Percentiles rank a stretch among this genome's conserved stretches.
Conservation (phyloP, 192 early-diverging fungal genomes). For the Allomyces arbusculus region DNA sequence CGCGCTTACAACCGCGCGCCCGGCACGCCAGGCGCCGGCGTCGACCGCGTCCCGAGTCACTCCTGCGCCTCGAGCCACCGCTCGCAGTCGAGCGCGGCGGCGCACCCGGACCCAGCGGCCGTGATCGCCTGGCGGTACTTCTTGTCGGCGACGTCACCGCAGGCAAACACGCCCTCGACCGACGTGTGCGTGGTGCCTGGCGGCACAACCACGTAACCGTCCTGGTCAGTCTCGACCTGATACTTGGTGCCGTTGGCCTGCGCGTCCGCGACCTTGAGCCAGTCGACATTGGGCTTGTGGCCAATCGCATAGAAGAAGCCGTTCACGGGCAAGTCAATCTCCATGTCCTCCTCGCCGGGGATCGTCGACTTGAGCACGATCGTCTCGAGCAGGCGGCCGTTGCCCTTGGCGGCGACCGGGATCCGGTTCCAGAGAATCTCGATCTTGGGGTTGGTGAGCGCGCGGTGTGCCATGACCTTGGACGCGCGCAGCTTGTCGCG, state of each 20-base stretch:
- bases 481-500: conserved; percentile 90
- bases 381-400: conserved; percentile 51
- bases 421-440: conserved; percentile 78
- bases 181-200: conserved; percentile 58
- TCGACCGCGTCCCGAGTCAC: not conserved
- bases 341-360: conserved; percentile 29
- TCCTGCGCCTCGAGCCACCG: conserved; percentile 67
- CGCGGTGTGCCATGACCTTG: conserved; percentile 87
- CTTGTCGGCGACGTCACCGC: conserved; percentile 94
- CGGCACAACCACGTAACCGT: conserved; percentile 68
- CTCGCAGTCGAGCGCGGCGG: conserved; percentile 93
- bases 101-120: conserved; percentile 88
- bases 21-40: too few species aligned
- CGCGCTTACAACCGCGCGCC: too few species aligned
- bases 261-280: conserved; percentile 5
- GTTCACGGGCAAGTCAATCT: conserved; percentile 45
- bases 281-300: conserved; percentile 56
- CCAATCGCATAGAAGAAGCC: conserved; percentile 98
- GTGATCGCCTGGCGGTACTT: conserved; percentile 94
- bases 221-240: conserved; percentile 62
- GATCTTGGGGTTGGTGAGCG: conserved; percentile 68
- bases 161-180: conserved; percentile 84
- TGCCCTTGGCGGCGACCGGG: conserved; percentile 69
- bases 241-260: conserved; percentile 34
- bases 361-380: conserved; percentile 59